A percentile compares a stretch with the other conserved stretches of the same genome.
phyloP scores from a whole-genome alignment of 768 basidiomycete species.

The Peribolospora baueri region DNA sequence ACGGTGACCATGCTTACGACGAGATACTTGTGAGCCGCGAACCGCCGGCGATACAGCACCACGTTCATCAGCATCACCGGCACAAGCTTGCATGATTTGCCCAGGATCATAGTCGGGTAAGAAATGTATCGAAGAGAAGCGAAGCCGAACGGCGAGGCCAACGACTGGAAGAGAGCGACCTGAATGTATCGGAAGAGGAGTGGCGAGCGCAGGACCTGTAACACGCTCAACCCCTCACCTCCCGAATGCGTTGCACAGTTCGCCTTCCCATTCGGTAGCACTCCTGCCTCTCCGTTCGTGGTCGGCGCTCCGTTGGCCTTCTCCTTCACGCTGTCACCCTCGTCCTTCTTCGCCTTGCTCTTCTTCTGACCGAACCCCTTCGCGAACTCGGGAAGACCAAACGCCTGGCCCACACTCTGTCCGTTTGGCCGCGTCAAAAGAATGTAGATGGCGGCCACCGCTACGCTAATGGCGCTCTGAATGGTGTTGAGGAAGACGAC shows the following conservation, averaged over 20 bases:
- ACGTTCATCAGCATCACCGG: slow-evolving; percentile 98
- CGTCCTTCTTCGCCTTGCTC: slow-evolving; percentile 16
- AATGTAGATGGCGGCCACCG: slow-evolving; percentile 58
- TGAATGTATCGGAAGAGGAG: slow-evolving; percentile 57
- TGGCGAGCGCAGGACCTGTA: slow-evolving; percentile 7
- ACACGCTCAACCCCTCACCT: slow-evolving; percentile 11
- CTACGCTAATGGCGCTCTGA: slow-evolving; percentile 51
- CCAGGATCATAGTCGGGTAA: slow-evolving; percentile 96
- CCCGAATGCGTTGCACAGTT: slow-evolving; percentile 16
- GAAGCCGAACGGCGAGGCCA: slow-evolving; percentile 88
- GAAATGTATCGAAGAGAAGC: slow-evolving; percentile 84
- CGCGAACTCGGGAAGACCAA: slow-evolving; percentile 29
- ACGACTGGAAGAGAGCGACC: slow-evolving; percentile 64
- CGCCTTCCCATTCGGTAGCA: slow-evolving; percentile 12
- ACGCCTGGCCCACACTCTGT: slow-evolving; percentile 30
- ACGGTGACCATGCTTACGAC: slow-evolving; percentile 77
- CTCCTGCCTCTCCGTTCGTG: slow-evolving; percentile 8
- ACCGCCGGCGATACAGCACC: slow-evolving; percentile 70
- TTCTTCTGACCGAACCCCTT: slow-evolving; percentile 20
- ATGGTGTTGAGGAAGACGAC: slow-evolving; percentile 63
- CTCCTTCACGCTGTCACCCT: background rate
- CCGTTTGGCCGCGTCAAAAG: slow-evolving; percentile 33
- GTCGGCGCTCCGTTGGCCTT: slow-evolving; percentile 14
- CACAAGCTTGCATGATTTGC: slow-evolving; percentile 96
- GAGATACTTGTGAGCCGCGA: slow-evolving; percentile 81